A percentile compares a stretch with the other conserved stretches of the same genome.
These are phyloP conservation scores for Drechslera avenae DNA, from an alignment of 2,329 filamentous ascomycete species.

Conservation along the genomic window DNA sequence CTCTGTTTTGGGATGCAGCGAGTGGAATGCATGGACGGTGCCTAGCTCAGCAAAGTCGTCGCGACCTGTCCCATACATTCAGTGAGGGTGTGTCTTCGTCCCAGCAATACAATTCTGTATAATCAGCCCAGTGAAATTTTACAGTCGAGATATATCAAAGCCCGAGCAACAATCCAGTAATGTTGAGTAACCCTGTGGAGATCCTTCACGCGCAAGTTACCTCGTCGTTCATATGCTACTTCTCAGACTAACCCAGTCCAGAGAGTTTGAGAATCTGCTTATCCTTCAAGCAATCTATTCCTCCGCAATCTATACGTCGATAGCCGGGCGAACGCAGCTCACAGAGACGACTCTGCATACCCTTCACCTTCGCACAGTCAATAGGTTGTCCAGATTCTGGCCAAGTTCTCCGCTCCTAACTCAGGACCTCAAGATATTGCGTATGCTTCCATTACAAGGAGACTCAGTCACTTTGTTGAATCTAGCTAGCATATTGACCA, in stretches of 20 bases:
- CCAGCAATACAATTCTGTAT: too few relatives aligned
- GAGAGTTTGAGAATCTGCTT: not conserved
- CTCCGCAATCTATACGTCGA: not conserved
- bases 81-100: too few relatives aligned
- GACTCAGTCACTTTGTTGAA: not conserved
- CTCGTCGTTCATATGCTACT: not conserved
- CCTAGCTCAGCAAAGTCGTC: too few relatives aligned
- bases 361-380: not conserved
- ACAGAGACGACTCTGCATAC: not conserved
- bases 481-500: not conserved
- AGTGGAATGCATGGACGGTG: too few relatives aligned
- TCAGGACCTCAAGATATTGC: not conserved
- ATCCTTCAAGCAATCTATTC: not conserved
- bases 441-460: not conserved
- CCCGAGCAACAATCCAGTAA: not conserved
- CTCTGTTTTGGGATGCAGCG: too few relatives aligned
- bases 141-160: not conserved
- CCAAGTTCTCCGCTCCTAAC: not conserved
- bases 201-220: constrained; percentile 2
- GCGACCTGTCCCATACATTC: too few relatives aligned
- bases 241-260: not conserved
- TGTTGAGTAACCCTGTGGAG: not conserved
- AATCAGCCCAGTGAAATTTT: too few relatives aligned
- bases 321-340: not conserved
- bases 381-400: not conserved